Base-by-base conservation (phyloP, 1,139 yeast genomes). In the Pneumocystis oryctolagi region DNA sequence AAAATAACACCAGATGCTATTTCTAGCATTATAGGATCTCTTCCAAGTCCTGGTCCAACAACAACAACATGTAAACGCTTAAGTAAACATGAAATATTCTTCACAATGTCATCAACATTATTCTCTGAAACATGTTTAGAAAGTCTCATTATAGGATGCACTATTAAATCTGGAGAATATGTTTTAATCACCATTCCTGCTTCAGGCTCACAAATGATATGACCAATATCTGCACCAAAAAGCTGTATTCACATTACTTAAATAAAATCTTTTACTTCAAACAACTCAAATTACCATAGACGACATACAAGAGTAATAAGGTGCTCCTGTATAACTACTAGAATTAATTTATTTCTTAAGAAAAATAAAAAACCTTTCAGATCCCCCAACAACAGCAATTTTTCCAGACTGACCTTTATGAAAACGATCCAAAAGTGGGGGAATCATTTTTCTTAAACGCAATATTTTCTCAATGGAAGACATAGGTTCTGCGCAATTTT, bases 361-460 rank as follows among this genome's bases (percentile, higher is more conserved):
- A 65, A 77, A 66, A 72, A 78, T 40, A 47, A 12, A 47, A 47
- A 47, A 47, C 55, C 90, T 97, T 71, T 87, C 94, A 72, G 94
- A 85, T 1, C 98, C 98, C 16, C 98, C 98, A 65, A 92, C 81
- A 0, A 92, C 89, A 6, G 85, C 89, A 3, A 92, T 78, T 66
- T 89, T 79, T 3, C 97, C 97, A 2, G 90, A 87, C 74, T 92
- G 97, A 56, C 98, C 98, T 72, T 92, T 92, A 74, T 92, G 87
- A 72, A 87, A 85, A 6, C 74, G 69, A 4, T 88, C 82, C 6
- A 80, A 76, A 56, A 92, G 76, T 8, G 97, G 97, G 61, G 96
- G 97, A 18, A 92, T 78, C 61, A 87, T 71, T 56, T 76, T 75
- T 64, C 79, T 47, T 12, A 47, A n/a, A 25, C 25, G 2, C 31